Evolutionary conservation across 1,284 basidiomycete species (phyloP), one percentile per base, ranked within the genome.

Genomic region (Earliella scabrosa): DNA sequence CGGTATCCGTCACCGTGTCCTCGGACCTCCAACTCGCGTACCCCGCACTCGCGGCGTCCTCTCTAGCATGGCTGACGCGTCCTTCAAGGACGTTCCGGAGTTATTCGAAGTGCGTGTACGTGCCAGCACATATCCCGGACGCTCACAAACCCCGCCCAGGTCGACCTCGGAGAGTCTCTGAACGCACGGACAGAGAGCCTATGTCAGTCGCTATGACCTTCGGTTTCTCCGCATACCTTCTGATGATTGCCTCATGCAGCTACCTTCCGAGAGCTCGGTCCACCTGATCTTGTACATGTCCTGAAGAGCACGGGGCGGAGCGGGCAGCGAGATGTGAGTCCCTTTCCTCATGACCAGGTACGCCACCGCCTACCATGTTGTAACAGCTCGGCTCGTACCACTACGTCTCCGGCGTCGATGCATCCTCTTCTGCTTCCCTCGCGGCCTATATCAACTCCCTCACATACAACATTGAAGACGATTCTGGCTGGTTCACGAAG

Each of bases 371-470:
- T 50, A 61, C 54, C 31, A 14, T 21, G 24, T 23, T 47, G 34
- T 54, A 54, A 26, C 68, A 97, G 93, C 77, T 93, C 54, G 93
- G 93, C 39, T 96, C 94, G 24, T 97, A 97, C 71, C 95, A 98
- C 75, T 95, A 91, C 70, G 85, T 98, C 54, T 98, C 97, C 0
- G 97, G 97, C 26, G 93, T 98, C 46, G 97, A 99, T 73, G 95
- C 97, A 1, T 97, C 95, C 10, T 97, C 95, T 1, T 98, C 95
- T 11, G 97, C 97, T 2, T 97, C 95, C 0, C 83, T 99, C 11
- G 97, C 97, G 9, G 97, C 97, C 4, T 99, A 99, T 75, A 92
- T 99, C 74, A 99, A 99, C 78, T 97, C 94, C 14, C 81, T 99
- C 31, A 97, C 94, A 4, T 98, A 98, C 71, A 87, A 93, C 35